Evolutionary conservation across 1,284 basidiomycete genomes (phyloP).

Genomic region (Cerioporus squamosus): DNA sequence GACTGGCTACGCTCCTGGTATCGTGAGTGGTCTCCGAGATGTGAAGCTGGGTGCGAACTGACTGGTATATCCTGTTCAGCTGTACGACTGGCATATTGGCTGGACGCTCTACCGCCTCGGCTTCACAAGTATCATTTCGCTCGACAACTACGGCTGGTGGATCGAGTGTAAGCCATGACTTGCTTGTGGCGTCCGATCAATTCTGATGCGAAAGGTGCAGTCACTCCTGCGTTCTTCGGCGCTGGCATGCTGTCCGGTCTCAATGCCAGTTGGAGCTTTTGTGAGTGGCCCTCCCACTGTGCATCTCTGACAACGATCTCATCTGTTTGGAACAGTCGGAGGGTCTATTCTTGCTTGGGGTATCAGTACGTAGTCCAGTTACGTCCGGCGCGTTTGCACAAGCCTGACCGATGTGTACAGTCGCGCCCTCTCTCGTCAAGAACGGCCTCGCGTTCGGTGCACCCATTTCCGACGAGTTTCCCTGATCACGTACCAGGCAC

Average conservation of each 20-base stretch:
- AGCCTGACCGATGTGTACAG: constrained; percentile 1
- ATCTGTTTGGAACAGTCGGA: constrained; percentile 38
- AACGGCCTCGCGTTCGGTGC: constrained; percentile 54
- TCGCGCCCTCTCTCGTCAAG: constrained; percentile 59
- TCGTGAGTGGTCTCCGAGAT: constrained; percentile 36
- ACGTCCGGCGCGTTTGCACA: neutral
- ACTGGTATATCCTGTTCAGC: constrained; percentile 30
- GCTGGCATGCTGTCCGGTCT: constrained; percentile 70
- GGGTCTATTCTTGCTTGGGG: constrained; percentile 67
- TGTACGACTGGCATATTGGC: constrained; percentile 73
- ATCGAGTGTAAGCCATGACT: constrained; percentile 46
- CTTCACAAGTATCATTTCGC: constrained; percentile 60
- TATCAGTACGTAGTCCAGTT: constrained; percentile 39
- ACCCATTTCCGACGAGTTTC: constrained; percentile 45
- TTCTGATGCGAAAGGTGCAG: constrained; percentile 26
- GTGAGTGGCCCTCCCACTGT: constrained; percentile 35
- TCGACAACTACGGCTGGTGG: constrained; percentile 63
- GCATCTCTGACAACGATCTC: neutral
- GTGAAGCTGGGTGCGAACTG: neutral
- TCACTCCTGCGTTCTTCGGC: constrained; percentile 72
- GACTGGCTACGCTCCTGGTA: constrained; percentile 63
- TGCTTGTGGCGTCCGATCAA: constrained; percentile 9
- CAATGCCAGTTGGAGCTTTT: constrained; percentile 70
- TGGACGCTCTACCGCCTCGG: constrained; percentile 68
- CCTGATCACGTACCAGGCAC: constrained; percentile 44